Percentiles rank a stretch among this genome's conserved stretches.
Evolutionary conservation across 75 land plant genomes (phyloP).

Genomic region (Selaginella tamariscina): DNA sequence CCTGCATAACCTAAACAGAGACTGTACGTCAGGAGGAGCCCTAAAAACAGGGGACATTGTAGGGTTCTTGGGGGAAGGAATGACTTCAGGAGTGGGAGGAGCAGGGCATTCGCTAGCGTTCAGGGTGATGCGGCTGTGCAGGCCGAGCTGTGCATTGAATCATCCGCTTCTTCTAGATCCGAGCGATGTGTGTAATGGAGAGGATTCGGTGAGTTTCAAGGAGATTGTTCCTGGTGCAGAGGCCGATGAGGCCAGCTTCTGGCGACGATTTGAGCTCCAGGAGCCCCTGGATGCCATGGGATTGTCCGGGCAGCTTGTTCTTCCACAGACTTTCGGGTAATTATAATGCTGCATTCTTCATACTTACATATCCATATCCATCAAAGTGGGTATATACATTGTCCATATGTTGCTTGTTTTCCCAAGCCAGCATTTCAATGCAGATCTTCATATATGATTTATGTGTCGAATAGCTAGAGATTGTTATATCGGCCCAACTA

Average conservation of each 20-base stretch:
- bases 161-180: conserved; percentile 53
- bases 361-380: too few relatives aligned
- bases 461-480: too few relatives aligned
- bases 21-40: too few relatives aligned
- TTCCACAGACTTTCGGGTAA: conserved; percentile 92
- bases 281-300: conserved; percentile 56
- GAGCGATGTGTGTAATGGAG: not conserved
- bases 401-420: too few relatives aligned
- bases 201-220: conserved; percentile 50
- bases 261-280: conserved; percentile 52
- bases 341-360: not conserved
- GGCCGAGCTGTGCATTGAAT: conserved; percentile 72
- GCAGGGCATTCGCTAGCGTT: conserved; percentile 79
- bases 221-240: conserved; percentile 17
- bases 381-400: too few relatives aligned
- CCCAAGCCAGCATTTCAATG: too few relatives aligned
- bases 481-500: too few relatives aligned
- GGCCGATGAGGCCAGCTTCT: conserved; percentile 32
- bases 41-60: too few relatives aligned
- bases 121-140: conserved; percentile 92
- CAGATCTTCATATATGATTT: too few relatives aligned
- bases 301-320: conserved; percentile 75
- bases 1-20: too few relatives aligned
- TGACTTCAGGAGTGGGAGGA: conserved; percentile 24
- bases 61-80: not conserved